Base-by-base conservation (phyloP, 768 basidiomycete species). In the Baorangia bicolor region DNA sequence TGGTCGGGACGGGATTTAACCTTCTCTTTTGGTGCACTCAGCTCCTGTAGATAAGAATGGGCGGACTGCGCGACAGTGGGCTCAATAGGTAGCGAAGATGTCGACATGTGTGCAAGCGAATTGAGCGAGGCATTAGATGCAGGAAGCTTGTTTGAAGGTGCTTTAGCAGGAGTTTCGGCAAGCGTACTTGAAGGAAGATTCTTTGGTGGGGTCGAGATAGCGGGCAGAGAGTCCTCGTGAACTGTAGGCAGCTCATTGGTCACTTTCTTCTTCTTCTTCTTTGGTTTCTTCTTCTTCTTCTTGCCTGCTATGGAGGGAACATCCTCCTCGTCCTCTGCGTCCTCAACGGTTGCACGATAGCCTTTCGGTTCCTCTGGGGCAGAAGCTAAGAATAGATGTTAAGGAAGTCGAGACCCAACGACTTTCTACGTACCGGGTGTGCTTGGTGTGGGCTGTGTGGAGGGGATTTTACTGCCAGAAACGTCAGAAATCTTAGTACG, bases 1-100 rank as follows among this genome's bases (percentile, higher is more conserved):
- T 81, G 79, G 46, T 85, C 82, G 1, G 82, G 78, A 16, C 91
- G 79, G 27, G 86, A 83, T 71, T 93, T 92, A 39, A 85, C 69
- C 70, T 93, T 92, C 60, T 74, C 72, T 67, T 90, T 90, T 25
- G 75, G 68, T 13, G 73, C 58, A 40, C 75, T 71, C 13, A 81
- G 59, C 28, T 83, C 75, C 62, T 86, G 80, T 23, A 90, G 63
- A 69, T 92, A 92, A 13, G 87, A 83, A 58, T 77, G 87, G 23
- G 81, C 81, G 20, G 90, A 92, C 68, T 88, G 86, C 1, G 86
- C 87, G 6, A 76, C 70, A 1, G 76, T 77, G 48, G 79, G 71
- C 57, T 80, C 78, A 33, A 78, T 70, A 18, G 79, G 76, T 9
- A 81, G 69, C 9, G 75, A 55, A 74, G 74, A 31, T 13, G 78